These are phyloP conservation scores for Apiospora sp. DNA, from an alignment of 2,329 filamentous ascomycete genomes.

Conservation along the genomic window DNA sequence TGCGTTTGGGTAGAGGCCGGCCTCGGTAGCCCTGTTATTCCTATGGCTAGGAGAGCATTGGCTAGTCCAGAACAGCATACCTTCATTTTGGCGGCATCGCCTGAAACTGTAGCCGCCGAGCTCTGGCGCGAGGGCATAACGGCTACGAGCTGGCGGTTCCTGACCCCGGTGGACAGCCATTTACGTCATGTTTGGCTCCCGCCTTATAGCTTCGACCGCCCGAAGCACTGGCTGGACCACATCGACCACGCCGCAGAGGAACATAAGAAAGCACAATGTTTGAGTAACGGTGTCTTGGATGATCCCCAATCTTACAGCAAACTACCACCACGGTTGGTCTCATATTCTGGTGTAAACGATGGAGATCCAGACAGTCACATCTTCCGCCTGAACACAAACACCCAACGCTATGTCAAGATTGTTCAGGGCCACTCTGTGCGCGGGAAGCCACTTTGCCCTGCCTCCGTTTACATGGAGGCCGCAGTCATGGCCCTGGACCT, in stretches of 20 bases:
- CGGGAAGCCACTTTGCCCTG: background rate
- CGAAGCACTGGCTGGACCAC: conserved; percentile 4
- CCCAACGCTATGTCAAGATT: background rate
- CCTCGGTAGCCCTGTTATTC: conserved; percentile 33
- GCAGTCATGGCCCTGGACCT: background rate
- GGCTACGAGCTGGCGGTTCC: background rate
- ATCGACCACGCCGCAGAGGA: background rate
- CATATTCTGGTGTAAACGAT: background rate
- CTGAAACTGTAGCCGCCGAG: background rate
- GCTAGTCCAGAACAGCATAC: conserved; percentile 12
- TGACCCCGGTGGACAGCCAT: background rate
- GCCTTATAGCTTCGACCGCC: conserved; percentile 4
- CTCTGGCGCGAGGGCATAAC: conserved; percentile 2
- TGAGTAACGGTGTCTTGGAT: background rate
- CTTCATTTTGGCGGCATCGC: conserved; percentile 19
- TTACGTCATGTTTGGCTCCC: background rate
- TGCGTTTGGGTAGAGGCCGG: conserved; percentile 46
- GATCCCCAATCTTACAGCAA: background rate
- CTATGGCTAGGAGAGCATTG: conserved; percentile 31
- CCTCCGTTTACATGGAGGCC: conserved; percentile 7
- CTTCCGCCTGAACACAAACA: background rate
- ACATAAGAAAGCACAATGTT: background rate
- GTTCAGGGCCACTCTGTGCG: conserved; percentile 5
- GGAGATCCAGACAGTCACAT: background rate
- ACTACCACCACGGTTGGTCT: background rate